Evolutionary conservation across 257 asterid species (phyloP).

Genomic region (Thymus mandschuricus): DNA sequence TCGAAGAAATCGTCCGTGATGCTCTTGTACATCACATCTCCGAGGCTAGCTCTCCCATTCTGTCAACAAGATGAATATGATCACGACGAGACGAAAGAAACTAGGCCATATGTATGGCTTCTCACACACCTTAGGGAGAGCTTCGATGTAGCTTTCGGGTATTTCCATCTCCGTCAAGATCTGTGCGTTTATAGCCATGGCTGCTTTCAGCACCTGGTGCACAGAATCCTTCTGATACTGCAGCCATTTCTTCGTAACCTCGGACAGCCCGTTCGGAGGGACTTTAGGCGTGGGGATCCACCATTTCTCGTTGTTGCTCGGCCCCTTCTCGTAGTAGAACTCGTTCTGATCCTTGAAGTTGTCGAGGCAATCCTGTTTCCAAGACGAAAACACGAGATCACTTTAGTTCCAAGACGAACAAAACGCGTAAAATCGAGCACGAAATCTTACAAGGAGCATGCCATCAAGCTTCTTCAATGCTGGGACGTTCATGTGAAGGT

Average conservation of each 20-base stretch:
- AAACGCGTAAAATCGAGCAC: neutral
- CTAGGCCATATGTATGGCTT: neutral
- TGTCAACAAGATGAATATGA: slow-evolving; percentile 19
- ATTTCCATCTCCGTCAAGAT: slow-evolving; percentile 76
- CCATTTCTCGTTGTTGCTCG: slow-evolving; percentile 62
- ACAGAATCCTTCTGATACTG: slow-evolving; percentile 82
- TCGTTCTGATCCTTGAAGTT: slow-evolving; percentile 73
- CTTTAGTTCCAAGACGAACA: neutral
- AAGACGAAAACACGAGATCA: neutral
- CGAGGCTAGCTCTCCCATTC: slow-evolving; percentile 92
- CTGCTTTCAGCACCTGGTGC: slow-evolving; percentile 87
- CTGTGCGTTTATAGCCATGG: slow-evolving; percentile 85
- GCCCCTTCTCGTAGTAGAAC: slow-evolving; percentile 59
- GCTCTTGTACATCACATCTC: slow-evolving; percentile 79
- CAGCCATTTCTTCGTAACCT: slow-evolving; percentile 68
- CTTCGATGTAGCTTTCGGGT: slow-evolving; percentile 83
- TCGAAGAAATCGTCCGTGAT: slow-evolving; percentile 79
- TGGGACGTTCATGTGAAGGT: slow-evolving; percentile 85
- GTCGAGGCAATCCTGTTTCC: slow-evolving; percentile 79
- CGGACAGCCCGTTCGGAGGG: slow-evolving; percentile 73
- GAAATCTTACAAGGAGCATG: slow-evolving; percentile 75
- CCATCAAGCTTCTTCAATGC: slow-evolving; percentile 79
- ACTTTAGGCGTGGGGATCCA: slow-evolving; percentile 94
- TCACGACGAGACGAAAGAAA: neutral
- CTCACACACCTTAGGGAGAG: slow-evolving; percentile 81